Base-by-base conservation (phyloP, 2,329 filamentous ascomycete genomes). In the Ophiobolus disseminans region DNA sequence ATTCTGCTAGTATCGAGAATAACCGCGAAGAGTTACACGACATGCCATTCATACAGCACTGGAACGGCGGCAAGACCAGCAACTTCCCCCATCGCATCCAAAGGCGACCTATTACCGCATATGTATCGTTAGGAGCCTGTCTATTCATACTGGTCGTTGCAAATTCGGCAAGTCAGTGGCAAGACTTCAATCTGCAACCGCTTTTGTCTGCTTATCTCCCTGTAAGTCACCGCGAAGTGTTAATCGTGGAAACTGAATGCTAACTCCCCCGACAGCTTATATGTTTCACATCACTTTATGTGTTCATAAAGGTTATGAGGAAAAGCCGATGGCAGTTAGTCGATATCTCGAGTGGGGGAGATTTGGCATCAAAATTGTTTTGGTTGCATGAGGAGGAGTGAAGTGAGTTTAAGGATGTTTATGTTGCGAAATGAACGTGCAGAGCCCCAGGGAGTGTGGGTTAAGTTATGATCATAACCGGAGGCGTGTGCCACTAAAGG, bases 61-160 rank as follows among this genome's bases (percentile, higher is more conserved):
- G 36, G 40, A 38, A 50, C 25, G 39, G 32, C 17, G 42, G 34
- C 13, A 48, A 11, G 11, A 58, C 17, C 16, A 30, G 68, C 41
- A 65, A 73, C 39, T 76, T 76, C 35, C 74, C 75, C 0, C 77
- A 73, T 46, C 68, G 70, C 10, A 70, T 73, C 36, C 70, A 75
- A 25, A 66, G 63, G 1, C 75, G 77, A 48, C 75, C 75, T 0
- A 38, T 74, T 3, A 59, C 72, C 0, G 72, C 69, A 6, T 75
- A 73, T 40, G 25, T 70, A 2, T 73, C 73, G 1, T 45, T 76
- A 1, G 22, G 43, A 1, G 73, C 68, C 0, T 76, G 74, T 31
- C 36, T 75, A 1, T 66, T 74, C 43, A 54, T 75, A 7, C 53
- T 76, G 0, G 3, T 73, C 0, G 57, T 75, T 3, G 58, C 67